Evolutionary conservation across 225 moss, liverwort and hornwort species (phyloP).

Genomic region (Polytrichum commune): DNA sequence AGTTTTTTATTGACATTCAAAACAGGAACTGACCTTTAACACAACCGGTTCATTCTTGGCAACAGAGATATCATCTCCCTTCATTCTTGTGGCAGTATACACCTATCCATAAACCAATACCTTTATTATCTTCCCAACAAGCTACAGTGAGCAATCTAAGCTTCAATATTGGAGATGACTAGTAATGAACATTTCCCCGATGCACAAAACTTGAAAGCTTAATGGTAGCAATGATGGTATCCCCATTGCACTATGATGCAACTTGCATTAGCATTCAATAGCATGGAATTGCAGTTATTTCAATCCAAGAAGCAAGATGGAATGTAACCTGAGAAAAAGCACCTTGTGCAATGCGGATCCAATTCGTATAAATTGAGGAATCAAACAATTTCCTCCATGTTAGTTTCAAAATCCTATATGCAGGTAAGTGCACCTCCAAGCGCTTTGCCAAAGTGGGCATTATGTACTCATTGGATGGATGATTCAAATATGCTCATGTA

Average conservation of each 20-base stretch:
- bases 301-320: no score
- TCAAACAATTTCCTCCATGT: constrained; percentile 69
- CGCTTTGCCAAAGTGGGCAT: constrained; percentile 58
- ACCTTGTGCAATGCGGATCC: constrained; percentile 69
- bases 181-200: no score
- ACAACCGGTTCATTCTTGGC: constrained; percentile 52
- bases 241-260: no score
- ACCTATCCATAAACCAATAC: constrained; percentile 29
- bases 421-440: constrained; percentile 51
- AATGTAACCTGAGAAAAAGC: constrained; percentile 70
- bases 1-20: no score
- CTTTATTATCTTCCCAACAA: no score
- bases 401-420: constrained; percentile 73
- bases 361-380: constrained; percentile 49
- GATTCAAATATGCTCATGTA: constrained; percentile 59
- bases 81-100: constrained; percentile 46
- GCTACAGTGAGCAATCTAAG: no score
- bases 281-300: no score
- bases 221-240: no score
- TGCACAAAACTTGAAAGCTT: no score
- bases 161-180: no score
- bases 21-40: constrained; percentile 47
- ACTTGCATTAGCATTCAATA: no score
- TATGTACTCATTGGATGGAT: constrained; percentile 52
- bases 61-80: background rate